Evolutionary conservation across 768 basidiomycete genomes (phyloP).

Genomic region (Boletus rubescentipes): DNA sequence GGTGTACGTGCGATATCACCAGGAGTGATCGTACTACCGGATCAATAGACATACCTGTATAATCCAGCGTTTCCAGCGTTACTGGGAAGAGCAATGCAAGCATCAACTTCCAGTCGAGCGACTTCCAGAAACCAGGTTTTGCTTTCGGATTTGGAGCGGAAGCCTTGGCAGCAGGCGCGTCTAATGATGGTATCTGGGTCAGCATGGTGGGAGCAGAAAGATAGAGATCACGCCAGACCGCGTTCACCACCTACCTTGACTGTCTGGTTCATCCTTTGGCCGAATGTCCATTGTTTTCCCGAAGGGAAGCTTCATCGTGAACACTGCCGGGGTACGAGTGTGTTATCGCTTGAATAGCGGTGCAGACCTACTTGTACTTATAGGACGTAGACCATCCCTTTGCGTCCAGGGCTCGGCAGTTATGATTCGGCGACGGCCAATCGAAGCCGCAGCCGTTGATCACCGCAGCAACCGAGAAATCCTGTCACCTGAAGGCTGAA

Average conservation of each 20-base stretch:
- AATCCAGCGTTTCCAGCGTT: conserved; percentile 38
- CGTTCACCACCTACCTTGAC: conserved; percentile 5
- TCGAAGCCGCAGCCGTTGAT: neutral
- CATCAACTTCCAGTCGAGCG: conserved; percentile 31
- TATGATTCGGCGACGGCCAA: neutral
- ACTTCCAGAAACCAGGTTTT: conserved; percentile 27
- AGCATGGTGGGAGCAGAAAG: neutral
- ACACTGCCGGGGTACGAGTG: neutral
- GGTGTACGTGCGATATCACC: too few relatives aligned
- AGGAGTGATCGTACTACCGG: neutral
- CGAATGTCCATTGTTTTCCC: conserved; percentile 1
- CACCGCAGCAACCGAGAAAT: neutral
- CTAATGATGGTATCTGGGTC: neutral
- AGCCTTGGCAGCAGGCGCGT: neutral
- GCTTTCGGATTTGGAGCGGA: neutral
- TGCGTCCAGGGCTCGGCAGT: neutral
- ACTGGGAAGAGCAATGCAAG: conserved; percentile 42
- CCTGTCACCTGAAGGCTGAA: neutral
- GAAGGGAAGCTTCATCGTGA: conserved; percentile 11
- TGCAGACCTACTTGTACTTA: neutral
- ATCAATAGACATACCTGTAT: conserved; percentile 20
- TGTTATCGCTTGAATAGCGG: neutral
- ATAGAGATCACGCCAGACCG: neutral
- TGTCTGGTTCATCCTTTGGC: neutral
- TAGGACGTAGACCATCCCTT: neutral